A percentile compares a stretch with the other conserved stretches of the same genome.
Conservation (phyloP, 306 rosid genomes). For the Mimosa pudica region DNA sequence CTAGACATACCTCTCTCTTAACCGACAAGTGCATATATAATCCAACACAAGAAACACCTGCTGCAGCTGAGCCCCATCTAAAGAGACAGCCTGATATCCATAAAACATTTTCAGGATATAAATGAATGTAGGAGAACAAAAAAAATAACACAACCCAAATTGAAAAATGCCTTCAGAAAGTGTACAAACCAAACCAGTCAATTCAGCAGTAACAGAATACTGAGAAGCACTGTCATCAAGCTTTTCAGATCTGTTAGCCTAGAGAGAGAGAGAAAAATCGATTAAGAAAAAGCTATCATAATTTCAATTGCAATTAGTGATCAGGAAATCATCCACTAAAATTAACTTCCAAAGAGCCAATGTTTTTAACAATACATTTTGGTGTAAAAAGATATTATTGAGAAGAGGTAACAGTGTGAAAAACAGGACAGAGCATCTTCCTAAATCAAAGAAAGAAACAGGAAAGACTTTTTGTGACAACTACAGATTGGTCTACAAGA, state of each 20-base stretch:
- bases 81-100: slow-evolving; percentile 57
- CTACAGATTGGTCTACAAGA: not conserved
- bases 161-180: slow-evolving; percentile 23
- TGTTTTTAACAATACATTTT: not conserved
- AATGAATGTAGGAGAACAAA: not conserved
- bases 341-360: not conserved
- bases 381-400: not conserved
- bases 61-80: slow-evolving; percentile 83
- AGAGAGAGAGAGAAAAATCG: slow-evolving; percentile 23
- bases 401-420: not conserved
- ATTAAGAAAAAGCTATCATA: slow-evolving; percentile 2
- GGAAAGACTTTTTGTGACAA: not conserved
- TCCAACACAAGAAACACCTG: slow-evolving; percentile 71
- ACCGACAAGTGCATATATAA: slow-evolving; percentile 64
- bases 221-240: slow-evolving; percentile 65
- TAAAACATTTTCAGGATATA: slow-evolving; percentile 27
- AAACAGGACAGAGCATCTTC: not conserved
- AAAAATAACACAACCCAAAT: slow-evolving; percentile 16
- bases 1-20: slow-evolving; percentile 77
- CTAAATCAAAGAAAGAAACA: not conserved
- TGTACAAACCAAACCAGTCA: slow-evolving; percentile 75
- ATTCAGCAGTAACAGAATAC: slow-evolving; percentile 74
- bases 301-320: slow-evolving; percentile 9
- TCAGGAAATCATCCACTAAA: slow-evolving; percentile 21
- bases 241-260: slow-evolving; percentile 85